These are phyloP conservation scores for Metschnikowia vanudenii DNA, from an alignment of 805 yeast genomes.

Conservation along the genomic window DNA sequence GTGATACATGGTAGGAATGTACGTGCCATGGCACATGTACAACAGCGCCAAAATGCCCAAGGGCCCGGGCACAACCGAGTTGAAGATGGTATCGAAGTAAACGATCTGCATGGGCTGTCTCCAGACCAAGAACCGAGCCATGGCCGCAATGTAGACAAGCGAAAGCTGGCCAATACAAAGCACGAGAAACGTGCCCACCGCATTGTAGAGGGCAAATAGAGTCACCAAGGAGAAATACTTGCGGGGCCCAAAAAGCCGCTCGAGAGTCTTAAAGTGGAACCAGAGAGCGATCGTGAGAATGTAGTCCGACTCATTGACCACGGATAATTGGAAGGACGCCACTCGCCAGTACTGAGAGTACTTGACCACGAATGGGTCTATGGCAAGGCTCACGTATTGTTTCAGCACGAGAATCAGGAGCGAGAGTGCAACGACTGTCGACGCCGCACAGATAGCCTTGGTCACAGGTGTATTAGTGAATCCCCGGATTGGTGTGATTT, in stretches of 20 bases:
- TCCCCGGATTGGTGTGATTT: constrained; percentile 42
- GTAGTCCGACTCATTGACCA: constrained; percentile 60
- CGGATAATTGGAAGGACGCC: constrained; percentile 48
- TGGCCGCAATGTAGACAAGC: constrained; percentile 37
- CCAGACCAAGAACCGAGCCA: constrained; percentile 1
- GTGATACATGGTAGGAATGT: constrained; percentile 34
- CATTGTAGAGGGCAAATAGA: constrained; percentile 48
- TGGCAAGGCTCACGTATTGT: constrained; percentile 40
- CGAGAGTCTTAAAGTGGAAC: constrained; percentile 54
- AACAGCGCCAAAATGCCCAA: constrained; percentile 40
- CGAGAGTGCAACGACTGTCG: constrained; percentile 39
- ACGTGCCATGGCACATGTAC: constrained; percentile 37
- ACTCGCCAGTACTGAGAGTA: constrained; percentile 61
- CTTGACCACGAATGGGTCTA: constrained; percentile 53
- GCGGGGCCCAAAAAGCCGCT: constrained; percentile 55
- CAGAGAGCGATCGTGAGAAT: constrained; percentile 43
- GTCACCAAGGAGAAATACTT: constrained; percentile 49
- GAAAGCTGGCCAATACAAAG: constrained; percentile 44
- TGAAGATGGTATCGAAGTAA: constrained; percentile 31
- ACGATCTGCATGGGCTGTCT: constrained; percentile 7
- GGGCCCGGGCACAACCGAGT: constrained; percentile 40
- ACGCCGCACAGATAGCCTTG: constrained; percentile 30
- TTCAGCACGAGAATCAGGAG: constrained; percentile 46
- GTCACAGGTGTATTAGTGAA: constrained; percentile 47
- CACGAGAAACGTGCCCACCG: constrained; percentile 34